Base-by-base conservation (phyloP, 148 eudicot genomes). In the Chenopodium formosanum region DNA sequence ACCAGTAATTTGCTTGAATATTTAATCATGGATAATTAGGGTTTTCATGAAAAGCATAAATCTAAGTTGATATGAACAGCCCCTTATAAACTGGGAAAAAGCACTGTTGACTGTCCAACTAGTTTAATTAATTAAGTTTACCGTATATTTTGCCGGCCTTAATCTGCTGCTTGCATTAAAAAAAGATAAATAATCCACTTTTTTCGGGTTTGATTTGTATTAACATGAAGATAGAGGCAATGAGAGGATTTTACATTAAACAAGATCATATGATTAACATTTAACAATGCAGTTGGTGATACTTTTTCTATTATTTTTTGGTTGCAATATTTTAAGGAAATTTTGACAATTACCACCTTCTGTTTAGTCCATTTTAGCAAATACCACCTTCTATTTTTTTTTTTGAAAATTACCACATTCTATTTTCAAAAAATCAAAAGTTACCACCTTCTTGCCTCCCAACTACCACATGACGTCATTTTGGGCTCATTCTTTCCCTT, bases 1-100 rank as follows among this genome's bases (percentile, higher is more conserved):
- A 19, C 67, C 50, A 25, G 4, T 9, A 23, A 9, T 17, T 50
- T 62, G 67, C 1, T 70, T 79, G 31, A 37, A 34, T 12, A 4
- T 10, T 47, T 73, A 62, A 37, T 20, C 4, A 25, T 73, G 22
- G 14, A 64, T 62, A 10, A n/a, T 40, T 63, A 64, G 73, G 70
- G 78, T 48, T 81, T 81, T 68, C 37, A 17, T 5, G 20, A 37
- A 23, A 46, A 64, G 71, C 70, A 65, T 64, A 44, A 70, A 27
- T 29, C 17, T 56, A 67, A 60, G 12, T 20, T 63, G 83, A 80
- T 80, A 80, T 64, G 73, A 29, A 80, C 47, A 56, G 48, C 66
- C 10, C 66, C 79, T 81, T 81, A 65, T 81, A 65, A 74, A 22
- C 71, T 37, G 58, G 77, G 29, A 73, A 46, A 9, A 71, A 12